Evolutionary conservation across 2,329 filamentous ascomycete species (phyloP).

Genomic region (Stagonosporopsis vannaccii): DNA sequence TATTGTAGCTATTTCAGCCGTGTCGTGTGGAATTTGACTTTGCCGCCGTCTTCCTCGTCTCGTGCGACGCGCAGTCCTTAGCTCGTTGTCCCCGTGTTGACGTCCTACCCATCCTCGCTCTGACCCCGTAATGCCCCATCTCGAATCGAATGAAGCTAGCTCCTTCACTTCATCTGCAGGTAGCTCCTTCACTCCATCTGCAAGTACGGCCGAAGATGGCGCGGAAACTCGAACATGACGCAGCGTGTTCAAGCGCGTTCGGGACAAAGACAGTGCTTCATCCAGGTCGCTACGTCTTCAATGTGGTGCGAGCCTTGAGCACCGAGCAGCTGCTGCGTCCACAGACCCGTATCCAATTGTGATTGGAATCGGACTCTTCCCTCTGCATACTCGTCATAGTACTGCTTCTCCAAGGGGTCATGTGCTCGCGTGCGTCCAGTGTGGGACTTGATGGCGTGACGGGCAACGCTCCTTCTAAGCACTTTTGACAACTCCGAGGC

Average conservation of each 20-base stretch:
- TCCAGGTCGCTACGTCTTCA: slow-evolving; percentile 35
- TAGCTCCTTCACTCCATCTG: too few relatives aligned
- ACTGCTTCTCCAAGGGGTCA: slow-evolving; percentile 36
- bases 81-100: too few relatives aligned
- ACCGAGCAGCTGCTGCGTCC: slow-evolving; percentile 27
- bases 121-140: too few relatives aligned
- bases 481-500: slow-evolving; percentile 51
- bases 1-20: too few relatives aligned
- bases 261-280: slow-evolving; percentile 26
- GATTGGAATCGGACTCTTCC: slow-evolving; percentile 27
- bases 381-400: slow-evolving; percentile 38
- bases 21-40: too few relatives aligned
- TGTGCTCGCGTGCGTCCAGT: slow-evolving; percentile 34
- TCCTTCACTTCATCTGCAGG: too few relatives aligned
- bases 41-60: too few relatives aligned
- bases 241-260: neutral
- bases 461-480: slow-evolving; percentile 50
- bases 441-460: slow-evolving; percentile 38
- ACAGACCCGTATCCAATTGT: slow-evolving; percentile 33
- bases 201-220: too few relatives aligned
- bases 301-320: slow-evolving; percentile 21
- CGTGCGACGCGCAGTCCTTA: too few relatives aligned
- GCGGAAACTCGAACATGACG: too few relatives aligned
- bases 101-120: too few relatives aligned
- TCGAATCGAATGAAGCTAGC: too few relatives aligned